Evolutionary conservation across 129 eudicot genomes (phyloP).

Genomic region (Flaveria bidentis): DNA sequence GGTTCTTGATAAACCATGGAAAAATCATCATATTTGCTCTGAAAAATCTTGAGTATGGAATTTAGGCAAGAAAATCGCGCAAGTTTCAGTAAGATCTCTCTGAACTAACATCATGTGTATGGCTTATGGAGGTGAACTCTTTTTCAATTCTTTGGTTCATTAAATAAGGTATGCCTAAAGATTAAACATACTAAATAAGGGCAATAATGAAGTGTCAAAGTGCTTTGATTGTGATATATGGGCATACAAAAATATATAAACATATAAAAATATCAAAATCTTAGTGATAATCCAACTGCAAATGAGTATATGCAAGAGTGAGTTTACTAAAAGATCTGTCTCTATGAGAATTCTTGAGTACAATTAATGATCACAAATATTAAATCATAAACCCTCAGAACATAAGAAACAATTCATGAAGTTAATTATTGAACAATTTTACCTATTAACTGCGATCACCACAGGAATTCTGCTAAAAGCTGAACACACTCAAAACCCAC

Average conservation of each 20-base stretch:
- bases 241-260: constrained; percentile 17
- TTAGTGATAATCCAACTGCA: constrained; percentile 22
- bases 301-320: not conserved
- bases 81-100: constrained; percentile 1
- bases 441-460: constrained; percentile 27
- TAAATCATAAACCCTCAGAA: constrained; percentile 11
- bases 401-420: constrained; percentile 8
- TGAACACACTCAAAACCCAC: constrained; percentile 13
- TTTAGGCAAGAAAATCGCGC: constrained; percentile 14
- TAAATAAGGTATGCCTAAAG: constrained; percentile 12
- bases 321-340: constrained; percentile 19
- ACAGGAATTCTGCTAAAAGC: constrained; percentile 19
- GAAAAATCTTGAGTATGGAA: not conserved
- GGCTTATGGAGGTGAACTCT: not conserved
- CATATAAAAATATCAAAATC: constrained; percentile 14
- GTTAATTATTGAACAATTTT: not conserved
- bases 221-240: constrained; percentile 28
- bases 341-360: constrained; percentile 19
- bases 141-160: constrained; percentile 1
- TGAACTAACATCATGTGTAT: not conserved
- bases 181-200: constrained; percentile 6
- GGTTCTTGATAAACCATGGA: not conserved
- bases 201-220: constrained; percentile 28
- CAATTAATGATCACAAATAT: constrained; percentile 17
- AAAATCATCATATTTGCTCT: not conserved